Evolutionary conservation across 495 filamentous ascomycete genomes (phyloP), one percentile per base, ranked within the genome.

Genomic region (Viridothelium virens): DNA sequence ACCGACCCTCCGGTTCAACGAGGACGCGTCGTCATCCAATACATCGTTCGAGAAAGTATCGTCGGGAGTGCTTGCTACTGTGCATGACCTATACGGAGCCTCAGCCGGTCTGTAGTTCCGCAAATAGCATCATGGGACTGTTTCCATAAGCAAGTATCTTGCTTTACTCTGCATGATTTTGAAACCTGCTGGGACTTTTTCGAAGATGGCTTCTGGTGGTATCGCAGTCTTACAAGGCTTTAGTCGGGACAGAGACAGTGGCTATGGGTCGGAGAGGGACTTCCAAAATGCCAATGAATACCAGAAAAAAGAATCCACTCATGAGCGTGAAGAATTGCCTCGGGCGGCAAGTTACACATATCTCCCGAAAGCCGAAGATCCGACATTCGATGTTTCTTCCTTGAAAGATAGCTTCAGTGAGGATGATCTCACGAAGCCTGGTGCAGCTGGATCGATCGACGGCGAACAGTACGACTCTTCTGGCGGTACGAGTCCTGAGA

Each of bases 301-400:
- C 36, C 25, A 34, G 3, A 31, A 18, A 33, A 59, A 36, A 14
- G 6, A 5, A 14, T 36, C 53, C 5, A 59, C 6, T 36, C 53
- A 18, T 36, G 53, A 59, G 53, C 53, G 53, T 31, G 53, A 59
- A 41, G 70, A 72, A n/a, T 47, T 73, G 9, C 71, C 71, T 5
- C 67, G 69, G 2, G 63, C 69, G 3, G 71, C 71, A 1, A 71
- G 70, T 14, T 73, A 73, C 64, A 71, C 71, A 1, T 66, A 71
- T 50, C 37, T 73, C 1, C 44, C 61, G 12, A 56, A 68, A 11
- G 63, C 67, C 12, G 68, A 70, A 47, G 62, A 65, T 37, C 2
- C 9, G 2, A n/a, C 38, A 25, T 10, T 53, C 2, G 33, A 48
- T 16, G 16, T 68, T n/a, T 38, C 65, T 25, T 66, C 65, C 12